Evolutionary conservation across 2,329 filamentous ascomycete species (phyloP).

Genomic region (Diaporthe aspalathi): DNA sequence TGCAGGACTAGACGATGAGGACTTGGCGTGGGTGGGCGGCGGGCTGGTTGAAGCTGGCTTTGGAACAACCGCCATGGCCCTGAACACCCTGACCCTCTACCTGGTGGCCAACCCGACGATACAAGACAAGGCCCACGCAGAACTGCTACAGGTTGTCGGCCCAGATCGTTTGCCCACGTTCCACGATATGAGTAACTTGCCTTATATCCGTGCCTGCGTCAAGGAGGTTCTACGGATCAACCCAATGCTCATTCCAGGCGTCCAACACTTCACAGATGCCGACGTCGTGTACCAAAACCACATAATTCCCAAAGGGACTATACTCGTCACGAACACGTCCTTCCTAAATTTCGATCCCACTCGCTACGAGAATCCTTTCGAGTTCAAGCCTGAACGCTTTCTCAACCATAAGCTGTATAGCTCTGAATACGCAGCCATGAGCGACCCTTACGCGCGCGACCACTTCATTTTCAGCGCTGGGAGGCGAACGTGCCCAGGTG

Average conservation of each 20-base stretch:
- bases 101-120: conserved; percentile 41
- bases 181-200: conserved; percentile 45
- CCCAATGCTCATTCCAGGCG: conserved; percentile 46
- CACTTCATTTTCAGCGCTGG: conserved; percentile 59
- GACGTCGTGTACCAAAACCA: conserved; percentile 59
- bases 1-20: conserved; percentile 44
- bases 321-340: conserved; percentile 51
- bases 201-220: conserved; percentile 30
- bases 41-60: conserved; percentile 52
- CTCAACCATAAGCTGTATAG: conserved; percentile 36
- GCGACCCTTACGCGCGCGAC: conserved; percentile 47
- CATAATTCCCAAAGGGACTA: conserved; percentile 57
- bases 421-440: conserved; percentile 42
- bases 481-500: conserved; percentile 57
- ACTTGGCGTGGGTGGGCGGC: conserved; percentile 43
- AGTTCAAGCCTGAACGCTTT: conserved; percentile 41
- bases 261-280: conserved; percentile 57
- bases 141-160: conserved; percentile 53
- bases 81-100: conserved; percentile 33
- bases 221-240: conserved; percentile 21
- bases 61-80: not conserved
- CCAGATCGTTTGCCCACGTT: conserved; percentile 45
- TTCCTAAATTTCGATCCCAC: conserved; percentile 42
- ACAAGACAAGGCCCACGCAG: conserved; percentile 55
- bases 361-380: conserved; percentile 39